phyloP scores from a whole-genome alignment of 352 stramenopile genomes.

The Phytophthora megakarya region DNA sequence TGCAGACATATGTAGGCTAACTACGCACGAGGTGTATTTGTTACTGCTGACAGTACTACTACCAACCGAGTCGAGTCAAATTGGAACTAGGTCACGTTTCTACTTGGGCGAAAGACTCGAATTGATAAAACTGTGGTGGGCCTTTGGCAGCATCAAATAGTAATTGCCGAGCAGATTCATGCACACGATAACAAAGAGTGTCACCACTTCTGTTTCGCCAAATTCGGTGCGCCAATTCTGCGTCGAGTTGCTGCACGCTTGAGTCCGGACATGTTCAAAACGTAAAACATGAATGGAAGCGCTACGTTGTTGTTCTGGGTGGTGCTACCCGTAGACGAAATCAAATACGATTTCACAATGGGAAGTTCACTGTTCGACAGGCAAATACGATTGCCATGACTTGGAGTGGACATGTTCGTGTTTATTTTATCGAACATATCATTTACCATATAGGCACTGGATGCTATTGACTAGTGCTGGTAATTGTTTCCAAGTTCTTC shows the following conservation, averaged over 20 bases:
- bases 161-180: neutral
- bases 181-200: neutral
- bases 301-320: neutral
- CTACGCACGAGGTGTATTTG: neutral
- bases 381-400: neutral
- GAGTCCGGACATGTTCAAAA: neutral
- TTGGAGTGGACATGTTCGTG: neutral
- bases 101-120: neutral
- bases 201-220: too few relatives aligned
- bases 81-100: slow-evolving; percentile 11
- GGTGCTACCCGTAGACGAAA: neutral
- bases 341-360: neutral
- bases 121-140: slow-evolving; percentile 2
- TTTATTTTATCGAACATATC: neutral
- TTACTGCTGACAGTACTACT: slow-evolving; percentile 9
- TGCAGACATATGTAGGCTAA: slow-evolving; percentile 18
- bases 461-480: too few relatives aligned
- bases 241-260: too few relatives aligned
- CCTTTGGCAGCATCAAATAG: slow-evolving; percentile 1
- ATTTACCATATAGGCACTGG: slow-evolving; percentile 3
- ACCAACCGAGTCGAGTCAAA: slow-evolving; percentile 16
- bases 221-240: too few relatives aligned
- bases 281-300: slow-evolving; percentile 4
- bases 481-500: too few relatives aligned
- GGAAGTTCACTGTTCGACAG: slow-evolving; percentile 1